Conservation (phyloP, 768 basidiomycete species). For the Psilocybe cubensis region DNA sequence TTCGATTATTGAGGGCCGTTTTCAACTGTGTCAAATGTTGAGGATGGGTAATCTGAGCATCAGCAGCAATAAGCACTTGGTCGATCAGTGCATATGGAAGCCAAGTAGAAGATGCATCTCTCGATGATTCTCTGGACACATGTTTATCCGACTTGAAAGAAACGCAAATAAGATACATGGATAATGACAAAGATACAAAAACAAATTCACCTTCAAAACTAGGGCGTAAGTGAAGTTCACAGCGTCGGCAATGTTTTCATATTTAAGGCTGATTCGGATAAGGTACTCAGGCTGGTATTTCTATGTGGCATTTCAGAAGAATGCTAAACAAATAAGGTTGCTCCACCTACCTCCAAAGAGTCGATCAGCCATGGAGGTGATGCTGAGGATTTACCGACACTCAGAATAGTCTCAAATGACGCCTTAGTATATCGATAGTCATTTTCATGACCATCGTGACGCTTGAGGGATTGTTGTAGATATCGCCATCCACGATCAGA, state of each 20-base stretch:
- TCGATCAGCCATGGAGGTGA: slow-evolving; percentile 87
- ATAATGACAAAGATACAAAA: slow-evolving; percentile 1
- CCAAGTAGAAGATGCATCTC: slow-evolving; percentile 69
- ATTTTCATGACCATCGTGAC: slow-evolving; percentile 73
- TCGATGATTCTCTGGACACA: slow-evolving; percentile 51
- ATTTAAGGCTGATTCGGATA: slow-evolving; percentile 76
- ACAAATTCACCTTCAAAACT: slow-evolving; percentile 62
- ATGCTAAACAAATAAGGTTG: neutral
- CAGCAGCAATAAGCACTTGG: slow-evolving; percentile 73
- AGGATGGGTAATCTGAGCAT: slow-evolving; percentile 53
- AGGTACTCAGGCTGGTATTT: slow-evolving; percentile 83
- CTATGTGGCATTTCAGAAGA: slow-evolving; percentile 33
- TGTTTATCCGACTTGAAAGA: slow-evolving; percentile 52
- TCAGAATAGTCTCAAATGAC: slow-evolving; percentile 76
- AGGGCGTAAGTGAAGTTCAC: slow-evolving; percentile 73
- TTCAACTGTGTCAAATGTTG: slow-evolving; percentile 55
- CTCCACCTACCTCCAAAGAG: slow-evolving; percentile 62
- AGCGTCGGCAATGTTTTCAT: slow-evolving; percentile 79
- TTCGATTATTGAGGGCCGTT: slow-evolving; percentile 60
- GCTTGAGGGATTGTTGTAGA: slow-evolving; percentile 76
- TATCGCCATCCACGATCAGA: slow-evolving; percentile 88
- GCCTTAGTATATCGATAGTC: slow-evolving; percentile 80
- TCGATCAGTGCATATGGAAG: slow-evolving; percentile 85
- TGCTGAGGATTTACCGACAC: slow-evolving; percentile 57
- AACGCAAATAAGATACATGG: neutral